Base-by-base conservation (phyloP, 2,329 filamentous ascomycete genomes). In the Fusarium hostae region DNA sequence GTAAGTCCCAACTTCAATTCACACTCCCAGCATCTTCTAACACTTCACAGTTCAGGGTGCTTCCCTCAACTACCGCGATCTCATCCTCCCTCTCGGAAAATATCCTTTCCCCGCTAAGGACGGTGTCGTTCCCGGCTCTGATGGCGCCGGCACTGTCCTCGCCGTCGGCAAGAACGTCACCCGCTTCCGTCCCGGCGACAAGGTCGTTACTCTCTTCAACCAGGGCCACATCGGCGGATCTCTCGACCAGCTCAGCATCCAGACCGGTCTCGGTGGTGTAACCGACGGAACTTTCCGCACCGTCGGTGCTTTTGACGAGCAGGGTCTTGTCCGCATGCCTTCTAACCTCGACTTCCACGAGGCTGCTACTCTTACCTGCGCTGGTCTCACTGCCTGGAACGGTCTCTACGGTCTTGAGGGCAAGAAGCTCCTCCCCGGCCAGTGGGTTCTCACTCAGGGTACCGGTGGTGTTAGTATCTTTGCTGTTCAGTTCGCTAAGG, bases 391-490 rank as follows among this genome's bases (percentile, higher is more conserved):
- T 5, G 87, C 86, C 30, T 92, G 90, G 90, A 91, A 91, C 76
- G 87, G 88, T 5, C 82, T 92, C 16, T 91, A 88, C 72, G 90
- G 90, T 4, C 75, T 89, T 34, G 79, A 80, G 71, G 81, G 82
- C 28, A 77, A 79, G 66, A 76, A 76, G 50, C 70, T 91, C 63
- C 83, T 84, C 75, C 85, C 88, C 0, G 89, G 89, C 7, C 80
- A 87, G 67, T 84, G 79, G 73, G 89, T 93, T 6, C 84, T 93
- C 37, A 90, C 90, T 2, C 89, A 92, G 79, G 91, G 91, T n/a
- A 92, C 90, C 0, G 91, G 91, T 24, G 91, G 91, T 63, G 91
- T 93, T 11, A 88, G 86, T 68, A 84, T 92, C 66, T 91, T 91
- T 64, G 90, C 86, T 6, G 78, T 92, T n/a, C 90, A 86, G 80